Evolutionary conservation across 225 moss, liverwort and hornwort genomes (phyloP).

Genomic region (Pseudisothecium myosuroides): DNA sequence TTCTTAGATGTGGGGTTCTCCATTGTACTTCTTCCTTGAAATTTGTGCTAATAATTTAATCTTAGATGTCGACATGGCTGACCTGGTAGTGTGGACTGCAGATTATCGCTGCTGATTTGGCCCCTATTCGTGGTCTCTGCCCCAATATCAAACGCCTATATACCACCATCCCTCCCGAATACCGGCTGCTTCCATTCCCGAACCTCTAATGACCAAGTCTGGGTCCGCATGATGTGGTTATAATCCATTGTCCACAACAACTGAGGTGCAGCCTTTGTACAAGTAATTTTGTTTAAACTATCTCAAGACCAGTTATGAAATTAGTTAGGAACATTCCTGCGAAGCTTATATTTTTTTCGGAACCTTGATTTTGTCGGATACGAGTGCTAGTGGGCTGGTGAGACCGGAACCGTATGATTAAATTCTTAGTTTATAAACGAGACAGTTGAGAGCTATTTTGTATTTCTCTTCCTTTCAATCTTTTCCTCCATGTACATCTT

Average conservation of each 20-base stretch:
- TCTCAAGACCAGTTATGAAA: neutral
- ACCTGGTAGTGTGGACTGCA: slow-evolving; percentile 1
- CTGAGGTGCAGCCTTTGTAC: slow-evolving; percentile 23
- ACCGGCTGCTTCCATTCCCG: slow-evolving; percentile 2
- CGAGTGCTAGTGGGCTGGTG: neutral
- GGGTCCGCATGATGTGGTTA: neutral
- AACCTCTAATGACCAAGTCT: neutral
- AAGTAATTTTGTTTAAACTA: slow-evolving; percentile 29
- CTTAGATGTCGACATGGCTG: neutral
- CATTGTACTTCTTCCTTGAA: neutral
- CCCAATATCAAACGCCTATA: slow-evolving; percentile 47
- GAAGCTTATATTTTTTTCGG: slow-evolving; percentile 16
- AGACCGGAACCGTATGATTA: neutral
- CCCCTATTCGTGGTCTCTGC: slow-evolving; percentile 37
- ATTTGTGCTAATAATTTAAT: neutral
- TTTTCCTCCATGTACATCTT: slow-evolving; percentile 1
- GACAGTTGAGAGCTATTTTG: neutral
- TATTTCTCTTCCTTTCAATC: neutral
- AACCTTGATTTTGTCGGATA: slow-evolving; percentile 6
- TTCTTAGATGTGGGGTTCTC: neutral
- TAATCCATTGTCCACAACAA: neutral
- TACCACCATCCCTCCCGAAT: slow-evolving; percentile 29
- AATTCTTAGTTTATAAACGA: slow-evolving; percentile 3
- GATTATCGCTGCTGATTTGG: slow-evolving; percentile 36
- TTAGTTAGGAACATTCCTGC: slow-evolving; percentile 9